Base-by-base conservation (phyloP, 805 yeast genomes). In the Saturnispora gosingensis region DNA sequence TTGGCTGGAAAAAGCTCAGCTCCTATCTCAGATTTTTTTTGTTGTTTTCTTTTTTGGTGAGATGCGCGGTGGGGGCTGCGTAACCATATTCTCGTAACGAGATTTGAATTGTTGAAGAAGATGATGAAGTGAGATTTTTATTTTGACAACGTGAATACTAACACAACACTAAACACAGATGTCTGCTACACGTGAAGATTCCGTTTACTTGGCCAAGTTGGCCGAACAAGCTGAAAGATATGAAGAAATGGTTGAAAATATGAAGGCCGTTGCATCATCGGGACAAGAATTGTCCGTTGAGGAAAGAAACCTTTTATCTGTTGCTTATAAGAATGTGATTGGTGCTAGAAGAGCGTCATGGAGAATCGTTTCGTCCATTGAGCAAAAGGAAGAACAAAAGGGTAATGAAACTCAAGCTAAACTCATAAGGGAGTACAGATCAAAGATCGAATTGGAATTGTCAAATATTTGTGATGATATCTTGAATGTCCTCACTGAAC, bases 161-260 rank as follows among this genome's bases (percentile, higher is more conserved):
- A 49, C 52, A 28, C 8, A 28, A 35, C 25, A 24, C 22, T 7
- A 16, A 16, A 18, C 22, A 22, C 55, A 62, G 66, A 82, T 83
- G 89, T 78, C 90, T 64, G 76, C 80, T 71, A 79, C 91, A 67
- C 95, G 97, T 79, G 98, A 93, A 83, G 96, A 93, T 76, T 88
- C 95, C 67, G 96, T 93, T 65, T 91, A 90, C 75, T 82, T 93
- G 68, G 98, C 98, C 72, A 91, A 93, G 71, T 83, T 93, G 70
- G 97, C 97, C 67, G 98, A 91, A 76, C 97, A 91, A 78, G 97
- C 98, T 67, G 99, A 93, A 77, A 95, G 98, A 75, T 93, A 90
- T 72, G 98, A 93, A 77, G 98, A 91, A 77, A 89, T 88, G 97
- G 98, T 91, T 64, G 96, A 88, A 72, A 88, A 88, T 77, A 91